Percentiles rank a stretch among this genome's conserved stretches.
Evolutionary conservation across 2,329 filamentous ascomycete genomes (phyloP).

Genomic region (Aspergillus sp.): DNA sequence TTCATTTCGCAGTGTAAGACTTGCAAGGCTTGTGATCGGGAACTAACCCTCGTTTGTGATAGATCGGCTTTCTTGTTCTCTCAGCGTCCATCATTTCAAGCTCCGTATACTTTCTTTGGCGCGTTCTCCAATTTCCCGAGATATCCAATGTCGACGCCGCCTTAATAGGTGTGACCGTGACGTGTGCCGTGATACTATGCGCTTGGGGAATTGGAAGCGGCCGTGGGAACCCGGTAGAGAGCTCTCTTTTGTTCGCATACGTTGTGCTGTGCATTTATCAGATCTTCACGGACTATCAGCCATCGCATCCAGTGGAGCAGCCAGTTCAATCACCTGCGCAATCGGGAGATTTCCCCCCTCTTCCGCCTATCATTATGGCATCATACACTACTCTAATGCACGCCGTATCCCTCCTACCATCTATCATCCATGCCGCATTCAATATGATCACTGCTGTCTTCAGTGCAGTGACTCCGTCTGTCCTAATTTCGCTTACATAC

Average conservation of each 20-base stretch:
- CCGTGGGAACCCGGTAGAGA: conserved; percentile 91
- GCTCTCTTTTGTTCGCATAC: conserved; percentile 92
- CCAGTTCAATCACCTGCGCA: conserved; percentile 55
- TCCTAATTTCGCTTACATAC: conserved; percentile 92
- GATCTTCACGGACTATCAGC: conserved; percentile 97
- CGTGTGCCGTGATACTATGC: conserved; percentile 87
- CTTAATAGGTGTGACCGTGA: conserved; percentile 88
- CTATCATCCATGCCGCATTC: conserved; percentile 77
- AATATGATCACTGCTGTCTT: conserved; percentile 88
- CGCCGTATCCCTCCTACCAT: conserved; percentile 77
- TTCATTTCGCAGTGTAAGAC: conserved; percentile 18
- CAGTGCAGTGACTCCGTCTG: conserved; percentile 91
- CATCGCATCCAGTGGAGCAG: conserved; percentile 65
- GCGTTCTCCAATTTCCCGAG: conserved; percentile 88
- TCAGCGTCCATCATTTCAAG: conserved; percentile 91
- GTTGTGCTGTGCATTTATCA: conserved; percentile 98
- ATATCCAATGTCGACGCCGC: conserved; percentile 90
- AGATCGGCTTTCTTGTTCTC: conserved; percentile 85
- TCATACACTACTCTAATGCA: conserved; percentile 91
- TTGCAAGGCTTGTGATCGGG: neutral
- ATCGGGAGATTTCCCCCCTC: conserved; percentile 76
- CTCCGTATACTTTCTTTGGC: conserved; percentile 93
- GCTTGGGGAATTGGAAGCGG: conserved; percentile 93
- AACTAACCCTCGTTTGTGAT: conserved; percentile 18
- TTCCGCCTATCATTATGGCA: conserved; percentile 97